Percentiles rank a stretch among this genome's conserved stretches.
Conservation (phyloP, 2,329 filamentous ascomycete species). For the Aureobasidium sp. region DNA sequence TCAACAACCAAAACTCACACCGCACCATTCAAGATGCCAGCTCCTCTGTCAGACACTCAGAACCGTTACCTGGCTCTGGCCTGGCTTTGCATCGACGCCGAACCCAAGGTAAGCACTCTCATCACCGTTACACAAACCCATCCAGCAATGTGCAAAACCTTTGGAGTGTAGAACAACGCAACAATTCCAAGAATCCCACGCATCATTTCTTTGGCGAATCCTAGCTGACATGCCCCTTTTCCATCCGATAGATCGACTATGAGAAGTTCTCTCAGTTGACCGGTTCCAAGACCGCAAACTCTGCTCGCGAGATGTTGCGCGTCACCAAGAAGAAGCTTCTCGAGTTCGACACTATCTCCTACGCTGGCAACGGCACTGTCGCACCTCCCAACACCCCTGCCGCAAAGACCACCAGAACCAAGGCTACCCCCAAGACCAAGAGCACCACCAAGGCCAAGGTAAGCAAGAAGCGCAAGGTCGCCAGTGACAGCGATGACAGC, state of each 20-base stretch:
- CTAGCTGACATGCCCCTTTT: neutral
- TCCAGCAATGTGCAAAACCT: neutral
- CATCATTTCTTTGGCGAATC: neutral
- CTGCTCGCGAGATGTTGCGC: constrained; percentile 26
- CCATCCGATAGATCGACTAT: constrained; percentile 24
- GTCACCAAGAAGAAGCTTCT: constrained; percentile 27
- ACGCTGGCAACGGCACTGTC: neutral
- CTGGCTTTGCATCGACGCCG: constrained; percentile 26
- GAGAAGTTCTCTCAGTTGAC: constrained; percentile 24
- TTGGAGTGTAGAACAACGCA: neutral
- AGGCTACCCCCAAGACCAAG: neutral
- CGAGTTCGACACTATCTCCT: neutral
- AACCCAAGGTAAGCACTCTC: constrained; percentile 20
- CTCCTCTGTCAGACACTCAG: neutral
- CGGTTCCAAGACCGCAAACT: constrained; percentile 20
- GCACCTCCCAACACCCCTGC: neutral
- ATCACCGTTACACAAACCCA: neutral
- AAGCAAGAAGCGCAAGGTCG: constrained; percentile 10
- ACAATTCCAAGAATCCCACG: neutral
- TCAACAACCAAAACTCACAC: neutral
- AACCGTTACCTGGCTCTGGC: constrained; percentile 21
- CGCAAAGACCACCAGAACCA: neutral
- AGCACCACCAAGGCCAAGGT: neutral
- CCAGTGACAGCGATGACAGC: neutral
- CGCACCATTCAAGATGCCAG: neutral